Evolutionary conservation across 225 moss, liverwort and hornwort species (phyloP), one percentile per base, ranked within the genome.

Genomic region (Straminergon stramineum): DNA sequence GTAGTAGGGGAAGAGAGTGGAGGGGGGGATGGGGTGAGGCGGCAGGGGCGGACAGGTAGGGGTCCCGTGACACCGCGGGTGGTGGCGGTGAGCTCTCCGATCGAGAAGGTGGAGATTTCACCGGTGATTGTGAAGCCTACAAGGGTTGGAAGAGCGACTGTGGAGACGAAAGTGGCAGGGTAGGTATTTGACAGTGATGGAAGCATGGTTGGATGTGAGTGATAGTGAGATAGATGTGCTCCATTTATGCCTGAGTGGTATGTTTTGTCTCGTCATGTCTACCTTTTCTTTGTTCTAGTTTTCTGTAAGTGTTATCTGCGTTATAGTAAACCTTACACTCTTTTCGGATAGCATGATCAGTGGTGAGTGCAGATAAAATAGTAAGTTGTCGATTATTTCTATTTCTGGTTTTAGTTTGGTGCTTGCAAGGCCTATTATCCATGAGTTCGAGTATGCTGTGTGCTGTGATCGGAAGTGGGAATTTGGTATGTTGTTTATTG

Each of bases 1-100:
- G 90, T 92, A 31, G 95, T 90, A 19, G 94, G 91, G 85, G 97
- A 97, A 84, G 99, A 97, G 86, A 93, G 89, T 84, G 96, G 94
- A 88, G 90, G 91, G 26, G 95, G 93, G 60, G 99, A 99, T 92
- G 99, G 97, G 89, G 93, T 99, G 75, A 94, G 99, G 70, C 96
- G 99, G 89, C 97, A 99, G 92, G 99, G 97, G 60, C 93, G 99
- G 76, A 99, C 96, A 84, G 99, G 99, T 55, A 94, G 99, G 88
- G 99, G 95, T 51, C 91, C 94, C 35, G 95, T 93, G 75, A 93
- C 94, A 74, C 94, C 95, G n/a, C 94, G 99, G 87, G 93, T 93
- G 53, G 94, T 90, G 84, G 88, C 91, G 53, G 93, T 92, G 81
- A 94, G 85, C 83, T 93, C 94, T 58, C 92, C 96, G 41, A 17